Conservation (phyloP, 352 stramenopile species). For the Achlya hypogyna region DNA sequence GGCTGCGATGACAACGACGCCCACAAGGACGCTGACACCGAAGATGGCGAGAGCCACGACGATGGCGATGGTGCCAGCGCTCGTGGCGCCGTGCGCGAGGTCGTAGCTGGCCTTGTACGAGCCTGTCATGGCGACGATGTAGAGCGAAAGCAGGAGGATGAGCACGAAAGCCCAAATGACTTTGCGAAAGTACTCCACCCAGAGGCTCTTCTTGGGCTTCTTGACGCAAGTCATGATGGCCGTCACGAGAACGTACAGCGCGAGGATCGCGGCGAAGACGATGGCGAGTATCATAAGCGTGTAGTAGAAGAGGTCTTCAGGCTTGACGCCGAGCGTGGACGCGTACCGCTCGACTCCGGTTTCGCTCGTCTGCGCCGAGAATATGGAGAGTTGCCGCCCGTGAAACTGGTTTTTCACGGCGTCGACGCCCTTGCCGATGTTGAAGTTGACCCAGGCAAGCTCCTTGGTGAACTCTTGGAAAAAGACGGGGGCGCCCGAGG, state of each 20-base stretch:
- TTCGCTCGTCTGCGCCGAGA: constrained; percentile 30
- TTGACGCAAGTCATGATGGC: constrained; percentile 31
- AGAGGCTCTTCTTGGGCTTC: constrained; percentile 54
- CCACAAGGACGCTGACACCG: constrained; percentile 50
- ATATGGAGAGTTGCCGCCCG: constrained; percentile 24
- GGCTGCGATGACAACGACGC: constrained; percentile 50
- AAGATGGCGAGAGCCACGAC: constrained; percentile 27
- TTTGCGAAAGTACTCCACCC: constrained; percentile 69
- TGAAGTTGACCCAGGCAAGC: constrained; percentile 82
- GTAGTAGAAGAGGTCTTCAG: constrained; percentile 71
- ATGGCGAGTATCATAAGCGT: constrained; percentile 53
- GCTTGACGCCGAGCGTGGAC: constrained; percentile 48
- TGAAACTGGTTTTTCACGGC: constrained; percentile 23
- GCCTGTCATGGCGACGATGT: constrained; percentile 80
- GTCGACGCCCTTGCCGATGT: constrained; percentile 39
- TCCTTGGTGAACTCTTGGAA: constrained; percentile 73
- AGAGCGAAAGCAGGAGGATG: constrained; percentile 66
- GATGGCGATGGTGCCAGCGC: constrained; percentile 38
- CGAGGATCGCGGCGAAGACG: constrained; percentile 49
- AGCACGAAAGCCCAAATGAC: constrained; percentile 66
- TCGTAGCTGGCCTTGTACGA: constrained; percentile 59
- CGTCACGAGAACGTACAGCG: constrained; percentile 47
- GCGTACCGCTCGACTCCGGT: constrained; percentile 63
- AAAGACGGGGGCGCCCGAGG: constrained; percentile 64
- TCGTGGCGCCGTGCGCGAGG: constrained; percentile 29